Conservation (phyloP, 768 basidiomycete species). For the Leccinellum rugosiceps region DNA sequence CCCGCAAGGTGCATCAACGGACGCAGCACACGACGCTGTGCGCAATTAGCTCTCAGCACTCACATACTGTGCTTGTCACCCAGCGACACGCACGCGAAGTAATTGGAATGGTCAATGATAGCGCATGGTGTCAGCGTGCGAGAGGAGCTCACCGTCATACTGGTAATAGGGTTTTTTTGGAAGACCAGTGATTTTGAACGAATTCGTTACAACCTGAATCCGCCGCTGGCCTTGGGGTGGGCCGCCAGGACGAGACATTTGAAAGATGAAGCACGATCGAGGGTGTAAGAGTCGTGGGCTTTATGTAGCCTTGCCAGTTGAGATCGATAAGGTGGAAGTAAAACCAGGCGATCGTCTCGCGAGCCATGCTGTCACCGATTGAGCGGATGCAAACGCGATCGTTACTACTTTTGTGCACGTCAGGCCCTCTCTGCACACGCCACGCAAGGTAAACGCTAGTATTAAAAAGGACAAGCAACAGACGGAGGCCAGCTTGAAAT, state of each 20-base stretch:
- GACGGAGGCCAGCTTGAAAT: constrained; percentile 23
- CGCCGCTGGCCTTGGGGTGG: constrained; percentile 12
- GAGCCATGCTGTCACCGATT: background rate
- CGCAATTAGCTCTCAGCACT: constrained; percentile 8
- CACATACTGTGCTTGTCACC: constrained; percentile 22
- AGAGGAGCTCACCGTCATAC: constrained; percentile 29
- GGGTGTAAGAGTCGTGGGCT: background rate
- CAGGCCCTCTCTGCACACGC: background rate
- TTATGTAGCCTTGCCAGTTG: constrained; percentile 9
- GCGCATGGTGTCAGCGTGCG: constrained; percentile 2
- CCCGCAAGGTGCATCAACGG: background rate
- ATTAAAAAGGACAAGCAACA: constrained; percentile 25
- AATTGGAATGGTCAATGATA: constrained; percentile 3
- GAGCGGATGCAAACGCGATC: background rate
- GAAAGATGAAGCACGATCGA: constrained; percentile 5
- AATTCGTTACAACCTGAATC: constrained; percentile 33
- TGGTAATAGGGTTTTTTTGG: constrained; percentile 28
- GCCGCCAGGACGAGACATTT: constrained; percentile 21
- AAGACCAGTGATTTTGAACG: constrained; percentile 28
- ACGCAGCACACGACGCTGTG: background rate
- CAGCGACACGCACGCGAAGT: constrained; percentile 1
- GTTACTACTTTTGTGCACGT: background rate
- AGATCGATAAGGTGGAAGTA: constrained; percentile 26
- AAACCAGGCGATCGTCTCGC: constrained; percentile 1
- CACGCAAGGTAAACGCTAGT: constrained; percentile 9